phyloP scores from a whole-genome alignment of 306 rosid genomes.

The Ziziphus jujuba region DNA sequence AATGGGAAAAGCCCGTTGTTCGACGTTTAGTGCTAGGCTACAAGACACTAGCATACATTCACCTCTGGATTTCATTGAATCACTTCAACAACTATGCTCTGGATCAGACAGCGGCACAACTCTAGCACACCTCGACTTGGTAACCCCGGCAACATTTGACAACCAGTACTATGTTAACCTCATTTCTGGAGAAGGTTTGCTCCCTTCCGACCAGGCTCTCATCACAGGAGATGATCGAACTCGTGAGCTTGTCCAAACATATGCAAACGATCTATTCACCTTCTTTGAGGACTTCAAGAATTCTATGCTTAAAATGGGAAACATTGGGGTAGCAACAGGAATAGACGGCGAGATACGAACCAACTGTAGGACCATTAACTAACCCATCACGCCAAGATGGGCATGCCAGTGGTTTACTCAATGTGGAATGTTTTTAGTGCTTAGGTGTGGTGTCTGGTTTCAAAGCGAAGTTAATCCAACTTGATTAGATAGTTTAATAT shows the following conservation, averaged over 20 bases:
- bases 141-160: slow-evolving; percentile 74
- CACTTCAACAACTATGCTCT: slow-evolving; percentile 62
- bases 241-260: slow-evolving; percentile 51
- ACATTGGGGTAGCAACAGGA: slow-evolving; percentile 38
- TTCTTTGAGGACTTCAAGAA: slow-evolving; percentile 68
- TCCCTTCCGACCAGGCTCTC: slow-evolving; percentile 69
- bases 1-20: slow-evolving; percentile 78
- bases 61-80: slow-evolving; percentile 51
- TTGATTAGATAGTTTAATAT: no score
- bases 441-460: neutral
- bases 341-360: slow-evolving; percentile 53
- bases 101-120: slow-evolving; percentile 26
- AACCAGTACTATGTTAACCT: slow-evolving; percentile 78
- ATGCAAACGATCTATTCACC: slow-evolving; percentile 40
- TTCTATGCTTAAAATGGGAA: slow-evolving; percentile 79
- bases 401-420: neutral
- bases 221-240: slow-evolving; percentile 47
- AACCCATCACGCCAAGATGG: neutral
- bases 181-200: slow-evolving; percentile 72
- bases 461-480: no score
- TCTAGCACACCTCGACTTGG: slow-evolving; percentile 62
- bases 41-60: slow-evolving; percentile 25
- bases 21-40: slow-evolving; percentile 58
- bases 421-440: neutral
- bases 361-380: slow-evolving; percentile 48